phyloP scores from a whole-genome alignment of 2,329 filamentous ascomycete species.

The Apiospora sp. region DNA sequence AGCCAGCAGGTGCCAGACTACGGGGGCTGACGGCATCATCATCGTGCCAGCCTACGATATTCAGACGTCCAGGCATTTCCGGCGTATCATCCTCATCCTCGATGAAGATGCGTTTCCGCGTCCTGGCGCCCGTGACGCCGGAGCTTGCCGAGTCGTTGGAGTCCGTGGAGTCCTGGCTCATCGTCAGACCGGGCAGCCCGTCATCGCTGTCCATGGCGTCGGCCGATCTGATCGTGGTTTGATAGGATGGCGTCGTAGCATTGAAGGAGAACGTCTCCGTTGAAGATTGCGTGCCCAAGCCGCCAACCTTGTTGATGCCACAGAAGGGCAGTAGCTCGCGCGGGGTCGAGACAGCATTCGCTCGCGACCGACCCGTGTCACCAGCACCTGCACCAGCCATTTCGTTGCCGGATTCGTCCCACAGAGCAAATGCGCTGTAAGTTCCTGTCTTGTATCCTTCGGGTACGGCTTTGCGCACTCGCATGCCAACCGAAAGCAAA shows the following conservation, averaged over 20 bases:
- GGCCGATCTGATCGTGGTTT: slow-evolving; percentile 27
- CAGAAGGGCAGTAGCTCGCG: slow-evolving; percentile 82
- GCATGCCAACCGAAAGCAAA: slow-evolving; percentile 93
- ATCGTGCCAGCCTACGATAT: slow-evolving; percentile 38
- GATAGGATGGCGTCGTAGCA: slow-evolving; percentile 25
- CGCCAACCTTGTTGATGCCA: slow-evolving; percentile 79
- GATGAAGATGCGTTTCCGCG: slow-evolving; percentile 58
- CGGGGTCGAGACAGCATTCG: slow-evolving; percentile 43
- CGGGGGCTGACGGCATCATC: slow-evolving; percentile 51
- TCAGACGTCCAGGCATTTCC: slow-evolving; percentile 34
- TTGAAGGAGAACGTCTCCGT: slow-evolving; percentile 42
- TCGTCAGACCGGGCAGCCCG: slow-evolving; percentile 57
- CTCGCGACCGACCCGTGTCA: slow-evolving; percentile 34
- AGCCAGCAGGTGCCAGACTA: slow-evolving; percentile 47
- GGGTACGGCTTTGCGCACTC: slow-evolving; percentile 88
- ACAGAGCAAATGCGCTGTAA: slow-evolving; percentile 61
- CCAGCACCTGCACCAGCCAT: slow-evolving; percentile 28
- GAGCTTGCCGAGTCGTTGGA: slow-evolving; percentile 40
- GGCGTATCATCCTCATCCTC: slow-evolving; percentile 51
- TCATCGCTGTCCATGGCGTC: slow-evolving; percentile 41
- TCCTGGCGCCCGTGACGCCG: slow-evolving; percentile 31
- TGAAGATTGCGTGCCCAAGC: slow-evolving; percentile 63
- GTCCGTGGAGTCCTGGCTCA: slow-evolving; percentile 62
- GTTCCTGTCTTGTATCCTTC: slow-evolving; percentile 89
- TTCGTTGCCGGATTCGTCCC: slow-evolving; percentile 49